Evolutionary conservation across 768 basidiomycete genomes (phyloP).

Genomic region (Tulasnella sp.): DNA sequence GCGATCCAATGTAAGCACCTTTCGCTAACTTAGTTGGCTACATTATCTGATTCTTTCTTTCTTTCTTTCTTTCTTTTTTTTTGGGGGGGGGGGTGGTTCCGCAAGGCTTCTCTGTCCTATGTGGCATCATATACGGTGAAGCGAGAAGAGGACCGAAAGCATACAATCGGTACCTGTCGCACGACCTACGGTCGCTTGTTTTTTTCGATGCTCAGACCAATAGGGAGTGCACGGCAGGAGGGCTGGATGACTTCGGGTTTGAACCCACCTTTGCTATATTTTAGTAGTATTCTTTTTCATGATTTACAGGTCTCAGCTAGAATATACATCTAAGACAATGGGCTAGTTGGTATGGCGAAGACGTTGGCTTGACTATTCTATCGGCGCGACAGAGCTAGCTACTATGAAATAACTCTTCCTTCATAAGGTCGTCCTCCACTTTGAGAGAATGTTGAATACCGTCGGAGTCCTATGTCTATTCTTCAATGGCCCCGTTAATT

Average conservation of each 20-base stretch:
- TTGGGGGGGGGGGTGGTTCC: too few species aligned
- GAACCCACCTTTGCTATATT: neutral
- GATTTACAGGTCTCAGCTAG: too few species aligned
- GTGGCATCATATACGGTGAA: neutral
- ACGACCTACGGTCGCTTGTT: neutral
- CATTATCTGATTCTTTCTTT: neutral
- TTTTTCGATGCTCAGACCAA: neutral
- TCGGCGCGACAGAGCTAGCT: neutral
- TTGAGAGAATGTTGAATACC: neutral
- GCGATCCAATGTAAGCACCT: neutral
- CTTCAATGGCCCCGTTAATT: neutral
- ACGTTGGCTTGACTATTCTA: neutral
- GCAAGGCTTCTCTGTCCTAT: neutral
- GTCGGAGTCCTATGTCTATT: neutral
- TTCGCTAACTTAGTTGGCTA: neutral
- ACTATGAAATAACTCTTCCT: neutral
- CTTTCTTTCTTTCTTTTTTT: too few species aligned
- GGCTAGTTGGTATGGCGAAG: neutral
- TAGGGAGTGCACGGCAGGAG: neutral
- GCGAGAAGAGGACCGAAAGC: neutral
- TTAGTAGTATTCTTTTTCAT: neutral
- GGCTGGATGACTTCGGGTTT: neutral
- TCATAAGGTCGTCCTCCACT: neutral
- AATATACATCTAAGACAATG: neutral
- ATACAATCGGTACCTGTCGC: slow-evolving; percentile 1